Evolutionary conservation across 2,329 filamentous ascomycete genomes (phyloP), one percentile per base, ranked within the genome.

Genomic region (Zymoseptoria crescenta): DNA sequence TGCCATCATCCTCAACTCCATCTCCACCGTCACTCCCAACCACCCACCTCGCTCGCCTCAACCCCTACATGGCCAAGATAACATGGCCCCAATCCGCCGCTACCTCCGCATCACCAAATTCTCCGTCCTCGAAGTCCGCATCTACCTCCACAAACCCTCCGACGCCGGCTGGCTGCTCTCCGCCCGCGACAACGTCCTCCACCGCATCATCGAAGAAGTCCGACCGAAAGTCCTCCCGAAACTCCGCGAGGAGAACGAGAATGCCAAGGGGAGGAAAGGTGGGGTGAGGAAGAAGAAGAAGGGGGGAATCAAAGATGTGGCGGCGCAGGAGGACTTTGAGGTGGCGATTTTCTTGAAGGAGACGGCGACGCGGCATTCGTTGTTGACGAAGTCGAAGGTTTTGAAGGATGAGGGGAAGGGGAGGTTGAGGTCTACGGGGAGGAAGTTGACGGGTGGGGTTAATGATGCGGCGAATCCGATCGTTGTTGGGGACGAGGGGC

Each of bases 51-150:
- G 29, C 29, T 30, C n/a, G n/a, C 29, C 8, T 30, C 29, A 8
- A 8, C 27, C n/a, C 28, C 35, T 28, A 4, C 52, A 19, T 27
- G 0, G 81, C 80, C 59, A 76, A 75, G 29, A 79, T 79, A 62
- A 10, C 55, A 96, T 96, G 92, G 88, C 91, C 10, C 92, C 92
- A 9, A 84, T 96, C 53, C 86, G 92, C 60, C 85, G 92, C 68
- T 96, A 97, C 73, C 81, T 97, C 57, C 85, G 93, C 56, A 96
- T 97, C 67, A 93, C 89, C 57, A 92, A 93, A 72, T 89, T 91
- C 74, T 96, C 93, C 4, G 91, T 96, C 30, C 82, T 99, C n/a
- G 94, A 99, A 80, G 91, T 90, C 64, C 91, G 92, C 65, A 94
- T 99, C 66, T 97, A 97, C 74, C 85, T 96, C 52, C 93, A 97